Conservation (phyloP, 352 stramenopile species). For the Halophytophthora batemanensis region DNA sequence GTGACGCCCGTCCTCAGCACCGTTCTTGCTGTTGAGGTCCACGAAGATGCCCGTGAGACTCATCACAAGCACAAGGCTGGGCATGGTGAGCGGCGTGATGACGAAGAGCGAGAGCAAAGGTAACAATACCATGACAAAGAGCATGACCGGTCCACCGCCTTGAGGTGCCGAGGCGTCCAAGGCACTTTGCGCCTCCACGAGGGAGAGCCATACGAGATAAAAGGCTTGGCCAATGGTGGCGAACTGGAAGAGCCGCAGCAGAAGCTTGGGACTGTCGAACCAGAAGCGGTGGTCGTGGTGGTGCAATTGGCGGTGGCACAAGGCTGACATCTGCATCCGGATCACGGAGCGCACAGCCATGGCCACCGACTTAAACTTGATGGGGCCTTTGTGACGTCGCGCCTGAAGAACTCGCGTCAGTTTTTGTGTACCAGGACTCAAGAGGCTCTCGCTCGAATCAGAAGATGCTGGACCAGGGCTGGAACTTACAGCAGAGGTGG, state of each 20-base stretch:
- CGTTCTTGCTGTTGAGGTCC: conserved; percentile 55
- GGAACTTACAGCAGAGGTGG: conserved; percentile 9
- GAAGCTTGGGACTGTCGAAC: conserved; percentile 70
- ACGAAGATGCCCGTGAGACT: conserved; percentile 85
- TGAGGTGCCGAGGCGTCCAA: conserved; percentile 11
- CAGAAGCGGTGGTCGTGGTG: conserved; percentile 82
- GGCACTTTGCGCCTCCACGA: conserved; percentile 60
- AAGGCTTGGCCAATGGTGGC: conserved; percentile 84
- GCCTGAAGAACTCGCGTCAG: conserved; percentile 4
- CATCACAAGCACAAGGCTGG: conserved; percentile 84
- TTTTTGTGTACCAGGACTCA: conserved; percentile 6
- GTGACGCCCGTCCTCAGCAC: conserved; percentile 15
- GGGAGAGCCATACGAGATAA: conserved; percentile 83
- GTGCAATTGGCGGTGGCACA: conserved; percentile 81
- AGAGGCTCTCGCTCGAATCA: conserved; percentile 13
- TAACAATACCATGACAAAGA: conserved; percentile 68
- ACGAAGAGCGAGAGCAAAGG: conserved; percentile 66
- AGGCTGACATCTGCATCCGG: conserved; percentile 86
- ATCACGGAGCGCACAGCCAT: conserved; percentile 66
- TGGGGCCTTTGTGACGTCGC: conserved; percentile 16
- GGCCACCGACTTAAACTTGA: conserved; percentile 54
- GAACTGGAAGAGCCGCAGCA: conserved; percentile 82
- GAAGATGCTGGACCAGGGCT: conserved; percentile 6
- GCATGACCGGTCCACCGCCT: conserved; percentile 16
- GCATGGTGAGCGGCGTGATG: conserved; percentile 85